phyloP scores from a whole-genome alignment of 306 rosid genomes.

The Sindora glabra region DNA sequence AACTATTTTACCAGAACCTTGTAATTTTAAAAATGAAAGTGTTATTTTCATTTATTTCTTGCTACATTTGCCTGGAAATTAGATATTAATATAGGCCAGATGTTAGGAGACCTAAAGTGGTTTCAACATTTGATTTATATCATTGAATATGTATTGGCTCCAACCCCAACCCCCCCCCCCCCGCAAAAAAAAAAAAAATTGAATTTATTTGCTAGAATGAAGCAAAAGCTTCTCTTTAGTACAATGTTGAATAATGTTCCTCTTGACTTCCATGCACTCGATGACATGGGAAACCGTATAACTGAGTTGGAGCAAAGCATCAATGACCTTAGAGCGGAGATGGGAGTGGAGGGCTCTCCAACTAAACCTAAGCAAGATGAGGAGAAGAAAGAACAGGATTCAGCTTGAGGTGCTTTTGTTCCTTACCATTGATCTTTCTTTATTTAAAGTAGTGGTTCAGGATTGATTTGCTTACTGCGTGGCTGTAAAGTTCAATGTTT shows the following conservation, averaged over 20 bases:
- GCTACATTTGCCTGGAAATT: neutral
- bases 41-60: no score
- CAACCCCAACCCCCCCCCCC: no score
- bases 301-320: constrained; percentile 92
- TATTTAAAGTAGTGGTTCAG: constrained; percentile 8
- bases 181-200: no score
- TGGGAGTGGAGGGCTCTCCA: constrained; percentile 88
- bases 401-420: constrained; percentile 30
- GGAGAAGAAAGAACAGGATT: constrained; percentile 52
- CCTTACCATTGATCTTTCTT: neutral
- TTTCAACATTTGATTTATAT: neutral
- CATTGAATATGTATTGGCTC: neutral
- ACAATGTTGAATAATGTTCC: constrained; percentile 27
- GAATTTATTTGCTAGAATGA: no score
- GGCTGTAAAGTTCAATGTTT: no score
- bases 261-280: constrained; percentile 73
- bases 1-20: no score
- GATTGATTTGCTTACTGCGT: constrained; percentile 1
- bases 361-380: constrained; percentile 50
- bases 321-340: constrained; percentile 74
- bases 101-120: neutral
- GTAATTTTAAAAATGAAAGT: no score
- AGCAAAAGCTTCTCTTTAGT: no score
- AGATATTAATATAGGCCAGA: neutral
- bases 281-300: constrained; percentile 92